Conservation (phyloP, 352 stramenopile species). For the Phytopythium montanum region DNA sequence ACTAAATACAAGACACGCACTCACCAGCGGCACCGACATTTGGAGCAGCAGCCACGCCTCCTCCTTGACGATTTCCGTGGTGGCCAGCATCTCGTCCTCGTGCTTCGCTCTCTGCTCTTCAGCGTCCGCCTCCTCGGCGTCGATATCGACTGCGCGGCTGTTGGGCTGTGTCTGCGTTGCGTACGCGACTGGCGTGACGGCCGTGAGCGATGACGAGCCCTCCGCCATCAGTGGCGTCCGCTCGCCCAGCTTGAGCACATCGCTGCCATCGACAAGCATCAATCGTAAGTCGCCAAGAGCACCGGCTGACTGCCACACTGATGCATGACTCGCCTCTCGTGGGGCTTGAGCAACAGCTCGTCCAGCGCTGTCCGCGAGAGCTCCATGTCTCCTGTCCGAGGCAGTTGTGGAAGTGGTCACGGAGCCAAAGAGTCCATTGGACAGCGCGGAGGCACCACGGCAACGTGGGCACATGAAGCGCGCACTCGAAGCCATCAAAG, state of each 20-base stretch:
- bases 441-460: no score
- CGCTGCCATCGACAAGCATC: not conserved
- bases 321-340: slow-evolving; percentile 31
- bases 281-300: not conserved
- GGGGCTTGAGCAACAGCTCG: slow-evolving; percentile 42
- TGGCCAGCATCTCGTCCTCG: slow-evolving; percentile 16
- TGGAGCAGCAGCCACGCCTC: slow-evolving; percentile 24
- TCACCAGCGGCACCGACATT: slow-evolving; percentile 29
- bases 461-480: not conserved
- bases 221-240: slow-evolving; percentile 16
- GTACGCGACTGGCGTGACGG: slow-evolving; percentile 1
- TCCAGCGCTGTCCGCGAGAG: slow-evolving; percentile 43
- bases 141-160: slow-evolving; percentile 7
- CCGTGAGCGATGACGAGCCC: not conserved
- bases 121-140: slow-evolving; percentile 23
- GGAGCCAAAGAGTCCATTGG: not conserved
- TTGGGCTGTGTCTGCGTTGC: not conserved
- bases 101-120: slow-evolving; percentile 27
- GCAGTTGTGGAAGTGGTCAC: not conserved
- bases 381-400: slow-evolving; percentile 25
- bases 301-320: slow-evolving; percentile 4
- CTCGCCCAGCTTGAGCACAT: slow-evolving; percentile 3
- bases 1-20: not conserved
- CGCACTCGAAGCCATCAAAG: not conserved
- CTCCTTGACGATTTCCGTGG: slow-evolving; percentile 36